Evolutionary conservation across 1,139 yeast genomes (phyloP).

Genomic region (Trichomonascaceae sp.): DNA sequence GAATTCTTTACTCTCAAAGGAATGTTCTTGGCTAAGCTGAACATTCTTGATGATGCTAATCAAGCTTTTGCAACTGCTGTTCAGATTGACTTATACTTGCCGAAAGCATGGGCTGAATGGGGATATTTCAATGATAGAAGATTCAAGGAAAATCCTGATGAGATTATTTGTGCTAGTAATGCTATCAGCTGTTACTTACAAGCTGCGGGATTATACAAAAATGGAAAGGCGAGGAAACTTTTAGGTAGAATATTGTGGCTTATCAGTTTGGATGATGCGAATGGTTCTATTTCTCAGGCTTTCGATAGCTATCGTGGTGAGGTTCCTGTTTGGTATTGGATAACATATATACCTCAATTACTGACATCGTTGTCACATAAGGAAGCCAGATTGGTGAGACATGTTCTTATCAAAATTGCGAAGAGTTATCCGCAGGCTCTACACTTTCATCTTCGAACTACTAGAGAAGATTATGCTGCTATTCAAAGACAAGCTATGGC

Average conservation of each 20-base stretch:
- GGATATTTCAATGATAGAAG: constrained; percentile 90
- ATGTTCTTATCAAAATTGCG: constrained; percentile 84
- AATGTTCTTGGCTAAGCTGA: constrained; percentile 88
- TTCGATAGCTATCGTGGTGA: constrained; percentile 93
- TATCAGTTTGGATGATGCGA: constrained; percentile 80
- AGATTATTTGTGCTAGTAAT: constrained; percentile 81
- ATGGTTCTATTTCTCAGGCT: constrained; percentile 77
- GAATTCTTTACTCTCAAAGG: constrained; percentile 97
- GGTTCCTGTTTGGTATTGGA: constrained; percentile 99
- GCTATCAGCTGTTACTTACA: constrained; percentile 95
- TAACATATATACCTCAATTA: constrained; percentile 90
- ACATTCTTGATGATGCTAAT: constrained; percentile 90
- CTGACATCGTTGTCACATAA: constrained; percentile 83
- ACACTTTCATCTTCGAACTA: constrained; percentile 91
- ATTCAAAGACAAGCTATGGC: constrained; percentile 75
- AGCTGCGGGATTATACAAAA: constrained; percentile 95
- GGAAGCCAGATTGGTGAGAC: constrained; percentile 85
- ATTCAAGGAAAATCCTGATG: constrained; percentile 77
- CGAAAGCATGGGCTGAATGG: constrained; percentile 99
- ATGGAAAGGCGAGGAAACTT: constrained; percentile 81
- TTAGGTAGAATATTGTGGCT: constrained; percentile 91
- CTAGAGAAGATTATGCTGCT: constrained; percentile 88
- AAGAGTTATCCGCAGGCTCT: constrained; percentile 96
- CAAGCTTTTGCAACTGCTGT: constrained; percentile 98
- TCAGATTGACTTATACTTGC: constrained; percentile 84